Evolutionary conservation across 768 basidiomycete species (phyloP).

Genomic region (Pulveroboletus frians): DNA sequence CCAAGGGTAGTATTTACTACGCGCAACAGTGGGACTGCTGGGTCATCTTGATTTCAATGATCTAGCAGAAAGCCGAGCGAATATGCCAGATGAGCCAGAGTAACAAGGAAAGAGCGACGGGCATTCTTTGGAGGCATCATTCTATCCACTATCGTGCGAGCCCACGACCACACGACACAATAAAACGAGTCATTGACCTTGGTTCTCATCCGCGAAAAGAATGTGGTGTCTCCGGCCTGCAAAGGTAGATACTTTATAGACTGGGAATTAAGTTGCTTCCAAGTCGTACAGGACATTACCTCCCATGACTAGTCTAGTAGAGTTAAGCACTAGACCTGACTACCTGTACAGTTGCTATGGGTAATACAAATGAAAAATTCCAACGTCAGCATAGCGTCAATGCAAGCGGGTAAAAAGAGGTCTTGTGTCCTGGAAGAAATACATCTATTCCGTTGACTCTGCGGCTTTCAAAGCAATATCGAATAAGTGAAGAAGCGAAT

Average conservation of each 20-base stretch:
- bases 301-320: not conserved
- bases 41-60: too few relatives aligned
- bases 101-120: not conserved
- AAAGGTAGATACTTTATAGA: not conserved
- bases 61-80: not conserved
- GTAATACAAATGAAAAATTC: not conserved
- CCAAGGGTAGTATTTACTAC: too few relatives aligned
- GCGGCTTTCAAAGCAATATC: constrained; percentile 67
- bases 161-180: not conserved
- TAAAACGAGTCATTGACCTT: not conserved
- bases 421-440: not conserved
- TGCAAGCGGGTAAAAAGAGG: not conserved
- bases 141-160: not conserved
- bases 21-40: too few relatives aligned
- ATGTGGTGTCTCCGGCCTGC: not conserved
- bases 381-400: not conserved
- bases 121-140: not conserved
- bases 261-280: too few relatives aligned
- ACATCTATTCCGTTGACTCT: constrained; percentile 36
- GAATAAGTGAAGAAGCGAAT: constrained; percentile 54
- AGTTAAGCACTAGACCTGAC: constrained; percentile 1
- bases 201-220: not conserved
- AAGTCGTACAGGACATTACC: not conserved
- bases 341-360: not conserved
- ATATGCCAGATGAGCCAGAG: not conserved